Evolutionary conservation across 305 asterid genomes (phyloP), one percentile per base, ranked within the genome.

Genomic region (Andrographis paniculata): DNA sequence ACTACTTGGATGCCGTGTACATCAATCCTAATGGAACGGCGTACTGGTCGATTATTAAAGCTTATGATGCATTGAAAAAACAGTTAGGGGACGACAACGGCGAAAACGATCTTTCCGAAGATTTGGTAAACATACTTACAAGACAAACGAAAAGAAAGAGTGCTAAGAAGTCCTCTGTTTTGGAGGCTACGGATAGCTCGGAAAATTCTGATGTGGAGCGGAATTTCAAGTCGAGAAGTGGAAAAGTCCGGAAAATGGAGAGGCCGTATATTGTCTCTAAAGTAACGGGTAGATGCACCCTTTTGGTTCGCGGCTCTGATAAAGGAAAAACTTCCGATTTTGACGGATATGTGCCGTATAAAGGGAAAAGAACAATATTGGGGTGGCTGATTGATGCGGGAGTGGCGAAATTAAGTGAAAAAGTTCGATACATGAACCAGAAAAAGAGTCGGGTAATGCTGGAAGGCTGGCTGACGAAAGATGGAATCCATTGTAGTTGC

Each of bases 401-500:
- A 42, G 62, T 65, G 16, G 93, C 84, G 24, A 67, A 68, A 47
- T 65, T 65, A 43, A 73, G 94, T 44, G 88, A 92, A 66, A 84
- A 84, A 58, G 93, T 87, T 60, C 94, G 80, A 68, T 92, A 87
- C 68, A 77, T 84, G 95, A 92, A 82, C 64, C 82, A 85, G 6
- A 78, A 71, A 55, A 71, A 77, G 75, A 70, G 79, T 48, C 71
- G 73, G 37, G 94, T 74, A 24, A 76, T 84, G 84, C 67, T 81
- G 53, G 95, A 92, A 71, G 99, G 99, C 48, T 92, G 95, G 99
- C 61, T 92, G 56, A 87, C 97, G 10, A 73, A 80, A 52, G 99
- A 92, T 36, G 99, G 97, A 7, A 78, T 92, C 53, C 95, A 92
- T 58, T 92, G 99, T 50, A 88, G 95, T 55, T 92, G 99, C 76